Evolutionary conservation across 2,329 filamentous ascomycete species (phyloP).

Genomic region (Fusarium agapanthi): DNA sequence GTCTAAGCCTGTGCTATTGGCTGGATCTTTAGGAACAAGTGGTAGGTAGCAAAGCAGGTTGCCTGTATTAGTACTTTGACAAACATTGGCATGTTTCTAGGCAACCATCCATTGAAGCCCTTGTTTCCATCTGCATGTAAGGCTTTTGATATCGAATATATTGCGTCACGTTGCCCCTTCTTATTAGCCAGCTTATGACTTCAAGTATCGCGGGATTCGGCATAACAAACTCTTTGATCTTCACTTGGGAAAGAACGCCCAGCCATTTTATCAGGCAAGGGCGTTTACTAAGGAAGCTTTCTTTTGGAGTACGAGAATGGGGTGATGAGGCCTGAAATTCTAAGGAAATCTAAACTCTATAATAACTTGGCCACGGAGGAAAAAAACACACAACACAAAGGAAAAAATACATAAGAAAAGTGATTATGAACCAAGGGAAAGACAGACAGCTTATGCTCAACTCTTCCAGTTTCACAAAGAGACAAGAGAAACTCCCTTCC

Average conservation of each 20-base stretch:
- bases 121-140: too few species aligned
- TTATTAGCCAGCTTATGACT: too few species aligned
- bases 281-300: conserved; percentile 52
- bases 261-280: conserved; percentile 59
- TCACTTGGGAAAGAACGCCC: conserved; percentile 52
- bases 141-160: too few species aligned
- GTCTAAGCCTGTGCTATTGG: too few species aligned
- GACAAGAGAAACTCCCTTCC: neutral
- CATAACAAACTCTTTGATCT: too few species aligned
- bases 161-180: too few species aligned
- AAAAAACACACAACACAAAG: neutral
- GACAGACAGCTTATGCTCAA: neutral
- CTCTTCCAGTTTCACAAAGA: neutral
- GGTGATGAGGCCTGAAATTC: conserved; percentile 48
- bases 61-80: too few species aligned
- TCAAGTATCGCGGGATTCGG: too few species aligned
- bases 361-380: neutral
- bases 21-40: too few species aligned
- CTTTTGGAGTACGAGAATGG: conserved; percentile 48
- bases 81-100: too few species aligned
- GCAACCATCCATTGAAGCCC: too few species aligned
- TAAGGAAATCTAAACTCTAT: neutral
- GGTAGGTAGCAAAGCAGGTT: too few species aligned
- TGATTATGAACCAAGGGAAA: neutral
- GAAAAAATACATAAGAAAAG: neutral